Conservation (phyloP, 108 stramenopile species). For the Nitzschia palea region DNA sequence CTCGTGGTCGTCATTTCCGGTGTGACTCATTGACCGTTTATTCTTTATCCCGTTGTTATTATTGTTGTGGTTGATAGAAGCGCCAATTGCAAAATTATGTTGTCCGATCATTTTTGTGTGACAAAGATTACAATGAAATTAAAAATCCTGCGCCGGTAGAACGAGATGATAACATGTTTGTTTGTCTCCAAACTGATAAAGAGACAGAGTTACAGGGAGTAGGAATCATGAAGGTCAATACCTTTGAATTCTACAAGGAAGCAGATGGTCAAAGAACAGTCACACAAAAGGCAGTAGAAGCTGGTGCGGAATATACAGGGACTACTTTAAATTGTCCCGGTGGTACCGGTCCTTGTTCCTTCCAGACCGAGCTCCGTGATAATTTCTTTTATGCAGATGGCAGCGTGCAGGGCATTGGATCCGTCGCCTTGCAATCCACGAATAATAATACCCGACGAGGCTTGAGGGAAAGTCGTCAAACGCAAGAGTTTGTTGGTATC, state of each 20-base stretch:
- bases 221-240: not conserved
- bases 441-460: not conserved
- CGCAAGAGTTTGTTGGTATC: conserved; percentile 8
- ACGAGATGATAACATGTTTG: not conserved
- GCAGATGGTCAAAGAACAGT: not conserved
- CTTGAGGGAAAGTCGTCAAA: not conserved
- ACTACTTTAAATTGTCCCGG: conserved; percentile 3
- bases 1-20: too few relatives aligned
- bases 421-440: not conserved
- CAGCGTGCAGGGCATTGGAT: conserved; percentile 4
- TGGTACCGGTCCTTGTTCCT: not conserved
- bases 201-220: not conserved
- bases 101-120: not conserved
- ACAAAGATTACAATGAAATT: not conserved
- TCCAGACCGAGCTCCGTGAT: not conserved
- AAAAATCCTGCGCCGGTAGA: not conserved
- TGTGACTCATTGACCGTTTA: too few relatives aligned
- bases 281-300: conserved; percentile 6
- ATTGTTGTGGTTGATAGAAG: too few relatives aligned
- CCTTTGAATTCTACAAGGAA: conserved; percentile 10
- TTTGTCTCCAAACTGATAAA: not conserved
- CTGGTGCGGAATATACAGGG: not conserved
- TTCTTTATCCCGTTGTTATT: too few relatives aligned
- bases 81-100: not conserved
- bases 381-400: conserved; percentile 6